Evolutionary conservation across 495 filamentous ascomycete species (phyloP).

Genomic region (Bryoglossum gracile): DNA sequence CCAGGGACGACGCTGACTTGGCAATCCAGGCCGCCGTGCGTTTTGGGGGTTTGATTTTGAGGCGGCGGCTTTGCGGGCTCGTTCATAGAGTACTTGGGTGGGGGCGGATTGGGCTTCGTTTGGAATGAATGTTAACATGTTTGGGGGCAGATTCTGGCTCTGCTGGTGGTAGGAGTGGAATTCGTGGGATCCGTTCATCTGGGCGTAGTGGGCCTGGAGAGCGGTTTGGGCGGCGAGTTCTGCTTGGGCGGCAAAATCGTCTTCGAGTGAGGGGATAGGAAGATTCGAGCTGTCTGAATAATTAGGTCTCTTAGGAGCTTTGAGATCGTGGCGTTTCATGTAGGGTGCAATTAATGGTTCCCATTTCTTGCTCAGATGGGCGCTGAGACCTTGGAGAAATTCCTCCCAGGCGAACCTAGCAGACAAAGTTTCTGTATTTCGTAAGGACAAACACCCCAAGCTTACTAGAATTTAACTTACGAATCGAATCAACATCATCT

Average conservation of each 20-base stretch:
- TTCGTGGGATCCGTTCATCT: background rate
- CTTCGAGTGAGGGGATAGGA: slow-evolving; percentile 3
- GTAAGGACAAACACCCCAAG: slow-evolving; percentile 23
- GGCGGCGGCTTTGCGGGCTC: slow-evolving; percentile 72
- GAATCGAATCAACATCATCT: slow-evolving; percentile 51
- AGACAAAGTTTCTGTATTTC: slow-evolving; percentile 43
- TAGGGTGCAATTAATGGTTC: slow-evolving; percentile 23
- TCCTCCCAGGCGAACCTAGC: slow-evolving; percentile 77
- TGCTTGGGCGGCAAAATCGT: background rate
- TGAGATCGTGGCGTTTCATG: slow-evolving; percentile 23
- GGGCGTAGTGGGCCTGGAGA: background rate
- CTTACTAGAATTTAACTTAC: slow-evolving; percentile 24
- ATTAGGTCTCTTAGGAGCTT: slow-evolving; percentile 17
- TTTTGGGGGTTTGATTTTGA: slow-evolving; percentile 65
- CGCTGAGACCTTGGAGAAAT: slow-evolving; percentile 66
- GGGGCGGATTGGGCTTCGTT: slow-evolving; percentile 61
- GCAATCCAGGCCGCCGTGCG: slow-evolving; percentile 64
- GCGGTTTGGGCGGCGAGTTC: slow-evolving; percentile 7
- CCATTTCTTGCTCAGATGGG: slow-evolving; percentile 55
- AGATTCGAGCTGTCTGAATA: background rate
- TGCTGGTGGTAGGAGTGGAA: background rate
- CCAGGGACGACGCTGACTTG: slow-evolving; percentile 85
- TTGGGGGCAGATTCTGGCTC: background rate
- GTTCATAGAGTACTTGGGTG: slow-evolving; percentile 73
- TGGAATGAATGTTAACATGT: background rate